phyloP scores from a whole-genome alignment of 2,329 filamentous ascomycete species.

The Nemania diffusa region DNA sequence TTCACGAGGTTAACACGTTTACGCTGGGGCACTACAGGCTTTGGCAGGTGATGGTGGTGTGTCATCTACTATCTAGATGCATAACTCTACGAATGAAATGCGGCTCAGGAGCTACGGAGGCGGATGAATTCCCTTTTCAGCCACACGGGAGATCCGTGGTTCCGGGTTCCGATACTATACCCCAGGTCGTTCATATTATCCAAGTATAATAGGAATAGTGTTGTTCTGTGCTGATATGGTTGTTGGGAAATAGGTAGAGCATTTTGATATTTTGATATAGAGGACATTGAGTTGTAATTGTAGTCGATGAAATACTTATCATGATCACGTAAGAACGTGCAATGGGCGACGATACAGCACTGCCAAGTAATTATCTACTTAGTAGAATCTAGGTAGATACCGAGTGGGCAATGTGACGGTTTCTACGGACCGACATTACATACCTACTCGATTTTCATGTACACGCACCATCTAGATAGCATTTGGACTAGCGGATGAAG shows the following conservation, averaged over 20 bases:
- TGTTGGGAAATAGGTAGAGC: no score
- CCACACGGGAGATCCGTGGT: conserved; percentile 12
- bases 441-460: no score
- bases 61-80: not conserved
- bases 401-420: no score
- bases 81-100: not conserved
- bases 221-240: no score
- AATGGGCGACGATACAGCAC: not conserved
- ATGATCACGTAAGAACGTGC: not conserved
- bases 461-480: no score
- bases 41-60: conserved; percentile 18
- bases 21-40: conserved; percentile 14
- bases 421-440: no score
- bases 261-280: no score
- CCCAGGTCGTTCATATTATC: no score
- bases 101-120: conserved; percentile 9
- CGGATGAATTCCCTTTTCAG: conserved; percentile 9
- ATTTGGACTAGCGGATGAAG: no score
- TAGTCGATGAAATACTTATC: not conserved
- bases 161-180: conserved; percentile 10
- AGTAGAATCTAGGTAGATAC: no score
- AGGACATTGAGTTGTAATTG: not conserved
- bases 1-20: conserved; percentile 2
- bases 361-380: not conserved
- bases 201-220: no score